phyloP scores from a whole-genome alignment of 1,139 yeast species.

The Debaryomyces psychrophilus region DNA sequence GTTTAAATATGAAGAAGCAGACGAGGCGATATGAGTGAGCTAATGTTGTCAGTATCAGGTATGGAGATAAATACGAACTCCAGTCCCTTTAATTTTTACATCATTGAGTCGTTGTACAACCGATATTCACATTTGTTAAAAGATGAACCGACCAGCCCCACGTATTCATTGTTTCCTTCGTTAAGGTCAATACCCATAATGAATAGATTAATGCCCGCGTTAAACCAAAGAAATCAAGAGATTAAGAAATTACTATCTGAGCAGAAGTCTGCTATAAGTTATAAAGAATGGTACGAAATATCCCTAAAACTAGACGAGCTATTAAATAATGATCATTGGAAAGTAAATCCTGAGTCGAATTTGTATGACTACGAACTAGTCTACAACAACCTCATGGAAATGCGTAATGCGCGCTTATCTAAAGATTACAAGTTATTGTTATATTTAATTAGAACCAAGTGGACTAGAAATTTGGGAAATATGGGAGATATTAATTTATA shows the following conservation, averaged over 20 bases:
- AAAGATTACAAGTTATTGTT: conserved; percentile 64
- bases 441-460: conserved; percentile 77
- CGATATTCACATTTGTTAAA: conserved; percentile 10
- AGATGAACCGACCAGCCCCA: conserved; percentile 6
- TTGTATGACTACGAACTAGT: conserved; percentile 75
- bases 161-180: conserved; percentile 8
- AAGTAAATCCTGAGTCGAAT: conserved; percentile 57
- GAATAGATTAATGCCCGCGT: conserved; percentile 28
- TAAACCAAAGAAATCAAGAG: conserved; percentile 30
- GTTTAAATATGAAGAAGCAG: not conserved
- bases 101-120: conserved; percentile 13
- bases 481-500: conserved; percentile 83
- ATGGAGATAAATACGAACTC: not conserved
- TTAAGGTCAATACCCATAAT: conserved; percentile 31
- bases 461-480: conserved; percentile 85
- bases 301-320: conserved; percentile 67
- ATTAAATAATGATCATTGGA: conserved; percentile 73
- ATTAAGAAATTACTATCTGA: conserved; percentile 42
- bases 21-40: not conserved
- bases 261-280: conserved; percentile 65
- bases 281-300: conserved; percentile 69
- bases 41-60: conserved; percentile 2
- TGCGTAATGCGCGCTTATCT: conserved; percentile 59
- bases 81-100: conserved; percentile 11
- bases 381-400: conserved; percentile 52